Evolutionary conservation across 2,329 filamentous ascomycete genomes (phyloP), one percentile per base, ranked within the genome.

Genomic region (Neodidymelliopsis sp.): DNA sequence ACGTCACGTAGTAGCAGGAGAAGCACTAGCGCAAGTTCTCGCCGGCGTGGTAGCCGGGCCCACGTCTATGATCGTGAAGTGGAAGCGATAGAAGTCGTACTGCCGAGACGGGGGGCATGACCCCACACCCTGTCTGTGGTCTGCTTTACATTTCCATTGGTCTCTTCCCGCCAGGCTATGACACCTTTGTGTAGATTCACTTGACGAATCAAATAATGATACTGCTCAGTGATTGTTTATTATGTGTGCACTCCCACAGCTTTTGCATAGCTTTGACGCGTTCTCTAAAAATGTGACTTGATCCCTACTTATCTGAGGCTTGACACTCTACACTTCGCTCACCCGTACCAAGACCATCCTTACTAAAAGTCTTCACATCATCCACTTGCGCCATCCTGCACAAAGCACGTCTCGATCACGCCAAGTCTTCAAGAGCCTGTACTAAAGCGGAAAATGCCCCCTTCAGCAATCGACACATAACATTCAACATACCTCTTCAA

Each of bases 21-120:
- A 38, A 70, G 67, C 39, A 46, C 57, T 37, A 70, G 67, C 53
- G 31, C 65, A 2, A 58, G 59, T 1, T 63, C 62, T 19, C 53
- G 59, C 11, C 45, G 60, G 16, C 48, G 45, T 12, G 45, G 49
- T 16, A 62, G 62, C 9, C 25, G 57, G 35, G 42, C 53, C 11
- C 54, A 50, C 12, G 54, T 56, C 23, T 44, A 39, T 23, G 63
- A 69, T 10, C 62, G 62, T 13, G 65, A 66, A 37, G 61, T 66
- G 22, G 63, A 68, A 31, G 57, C 53, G 27, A 51, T 62, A 24
- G 65, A 64, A 25, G 42, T 60, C 0, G 53, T 58, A n/a, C 35
- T 49, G 31, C 53, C 58, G 15, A 48, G 57, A 36, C 51, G 58
- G 25, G 50, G 49, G 16, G 36, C 38, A 29, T 61, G 43, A 48